Percentiles rank a stretch among this genome's conserved stretches.
These are phyloP conservation scores for Spizellomyces punctatus DNA, from an alignment of 192 early-diverging fungal genomes.

Conservation along the genomic window DNA sequence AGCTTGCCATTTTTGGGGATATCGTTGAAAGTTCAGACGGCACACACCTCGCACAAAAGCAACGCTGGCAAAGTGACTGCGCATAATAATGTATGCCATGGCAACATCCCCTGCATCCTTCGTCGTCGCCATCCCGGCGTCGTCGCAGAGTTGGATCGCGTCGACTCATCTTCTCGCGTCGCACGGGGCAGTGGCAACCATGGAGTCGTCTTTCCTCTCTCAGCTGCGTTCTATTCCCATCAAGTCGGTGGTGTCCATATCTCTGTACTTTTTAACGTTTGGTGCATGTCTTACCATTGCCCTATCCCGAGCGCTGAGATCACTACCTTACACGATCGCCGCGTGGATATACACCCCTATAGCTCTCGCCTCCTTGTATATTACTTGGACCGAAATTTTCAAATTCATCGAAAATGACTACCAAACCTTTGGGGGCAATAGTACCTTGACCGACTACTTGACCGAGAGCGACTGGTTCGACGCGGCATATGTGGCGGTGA, in stretches of 20 bases:
- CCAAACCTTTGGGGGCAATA: background rate
- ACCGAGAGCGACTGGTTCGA: slow-evolving; percentile 30
- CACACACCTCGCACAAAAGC: too few species aligned
- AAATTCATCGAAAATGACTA: slow-evolving; percentile 21
- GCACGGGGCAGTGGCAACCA: background rate
- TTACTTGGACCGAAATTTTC: slow-evolving; percentile 33
- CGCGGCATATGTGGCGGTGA: slow-evolving; percentile 31
- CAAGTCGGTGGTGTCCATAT: slow-evolving; percentile 11
- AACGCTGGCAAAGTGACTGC: too few species aligned
- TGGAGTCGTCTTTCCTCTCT: background rate
- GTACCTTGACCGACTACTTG: slow-evolving; percentile 17
- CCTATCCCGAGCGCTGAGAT: slow-evolving; percentile 14
- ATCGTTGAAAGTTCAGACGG: too few species aligned
- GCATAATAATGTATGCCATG: too few species aligned
- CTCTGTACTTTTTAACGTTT: slow-evolving; percentile 21
- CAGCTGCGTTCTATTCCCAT: slow-evolving; percentile 2
- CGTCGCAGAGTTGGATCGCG: background rate
- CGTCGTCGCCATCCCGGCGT: background rate
- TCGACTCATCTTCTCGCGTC: background rate
- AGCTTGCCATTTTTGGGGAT: too few species aligned
- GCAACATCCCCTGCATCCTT: background rate
- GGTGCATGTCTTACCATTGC: background rate
- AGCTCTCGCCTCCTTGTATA: slow-evolving; percentile 20
- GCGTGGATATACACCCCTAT: slow-evolving; percentile 10
- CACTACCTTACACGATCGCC: slow-evolving; percentile 16